Conservation (phyloP, 108 stramenopile species). For the Pseudonitzschia multistriata region DNA sequence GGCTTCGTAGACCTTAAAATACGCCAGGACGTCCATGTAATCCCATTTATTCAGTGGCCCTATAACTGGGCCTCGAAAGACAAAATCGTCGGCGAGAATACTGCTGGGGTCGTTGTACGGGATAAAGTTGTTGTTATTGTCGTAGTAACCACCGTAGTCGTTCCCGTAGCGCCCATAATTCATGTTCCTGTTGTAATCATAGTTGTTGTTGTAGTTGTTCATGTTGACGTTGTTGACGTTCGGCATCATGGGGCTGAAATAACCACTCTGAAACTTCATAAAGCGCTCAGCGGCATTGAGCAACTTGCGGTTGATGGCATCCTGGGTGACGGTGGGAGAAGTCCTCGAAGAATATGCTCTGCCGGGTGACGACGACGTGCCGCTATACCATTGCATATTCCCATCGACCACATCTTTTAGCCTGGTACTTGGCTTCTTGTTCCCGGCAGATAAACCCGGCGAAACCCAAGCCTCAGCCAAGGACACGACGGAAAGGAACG, state of each 20-base stretch:
- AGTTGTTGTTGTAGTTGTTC: not conserved
- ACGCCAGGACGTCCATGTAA: slow-evolving; percentile 29
- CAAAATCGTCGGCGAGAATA: slow-evolving; percentile 44
- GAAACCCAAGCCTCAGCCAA: not conserved
- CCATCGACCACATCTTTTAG: slow-evolving; percentile 8
- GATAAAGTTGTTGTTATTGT: not conserved
- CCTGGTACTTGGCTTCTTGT: too few species aligned
- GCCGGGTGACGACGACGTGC: too few species aligned
- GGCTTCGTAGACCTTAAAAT: slow-evolving; percentile 38
- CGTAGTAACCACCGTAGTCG: not conserved
- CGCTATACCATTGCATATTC: slow-evolving; percentile 6
- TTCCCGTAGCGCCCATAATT: not conserved
- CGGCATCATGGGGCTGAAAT: slow-evolving; percentile 7
- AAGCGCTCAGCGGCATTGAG: slow-evolving; percentile 5
- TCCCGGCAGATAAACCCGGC: not conserved
- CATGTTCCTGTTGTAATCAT: not conserved
- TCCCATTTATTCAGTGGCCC: slow-evolving; percentile 62
- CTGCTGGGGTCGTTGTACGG: not conserved
- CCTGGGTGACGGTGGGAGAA: not conserved
- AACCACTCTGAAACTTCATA: slow-evolving; percentile 13
- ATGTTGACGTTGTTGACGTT: slow-evolving; percentile 2
- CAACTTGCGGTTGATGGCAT: not conserved
- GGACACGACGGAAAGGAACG: not conserved
- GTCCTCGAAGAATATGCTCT: not conserved
- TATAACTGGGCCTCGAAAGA: slow-evolving; percentile 58